Percentiles rank a stretch among this genome's conserved stretches.
phyloP scores from a whole-genome alignment of 805 yeast species.

The Jamesozyma rosinii region DNA sequence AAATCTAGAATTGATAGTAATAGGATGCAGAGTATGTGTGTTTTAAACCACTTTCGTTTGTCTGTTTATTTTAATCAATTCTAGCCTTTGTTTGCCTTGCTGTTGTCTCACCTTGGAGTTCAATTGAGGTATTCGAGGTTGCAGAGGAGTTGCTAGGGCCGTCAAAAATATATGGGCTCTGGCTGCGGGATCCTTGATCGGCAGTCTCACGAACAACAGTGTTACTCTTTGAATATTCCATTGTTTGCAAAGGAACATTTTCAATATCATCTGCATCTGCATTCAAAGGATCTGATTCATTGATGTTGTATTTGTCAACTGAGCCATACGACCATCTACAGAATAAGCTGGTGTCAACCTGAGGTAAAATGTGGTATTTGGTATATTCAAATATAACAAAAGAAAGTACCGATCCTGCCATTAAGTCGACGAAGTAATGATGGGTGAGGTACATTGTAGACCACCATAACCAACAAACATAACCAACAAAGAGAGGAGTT shows the following conservation, averaged over 20 bases:
- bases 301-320: conserved; percentile 30
- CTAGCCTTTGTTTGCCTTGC: conserved; percentile 4
- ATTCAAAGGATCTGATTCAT: conserved; percentile 31
- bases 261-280: conserved; percentile 27
- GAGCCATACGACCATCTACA: conserved; percentile 62
- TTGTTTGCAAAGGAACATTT: conserved; percentile 18
- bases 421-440: conserved; percentile 88
- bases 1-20: no score
- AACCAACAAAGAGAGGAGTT: conserved; percentile 56
- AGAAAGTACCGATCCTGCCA: conserved; percentile 86
- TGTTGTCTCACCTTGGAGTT: conserved; percentile 4
- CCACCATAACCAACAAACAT: conserved; percentile 97
- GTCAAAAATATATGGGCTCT: conserved; percentile 29
- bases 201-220: conserved; percentile 10
- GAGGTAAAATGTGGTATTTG: conserved; percentile 60
- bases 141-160: conserved; percentile 16
- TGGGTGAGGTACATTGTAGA: conserved; percentile 95
- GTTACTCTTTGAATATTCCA: conserved; percentile 22
- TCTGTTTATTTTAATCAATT: conserved; percentile 3
- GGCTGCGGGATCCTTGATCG: conserved; percentile 5
- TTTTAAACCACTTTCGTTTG: no score
- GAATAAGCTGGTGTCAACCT: conserved; percentile 40
- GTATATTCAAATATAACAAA: conserved; percentile 60
- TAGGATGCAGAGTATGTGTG: no score
- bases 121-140: conserved; percentile 31